phyloP scores from a whole-genome alignment of 148 eudicot species.

The Tetragonia tetragonoides region DNA sequence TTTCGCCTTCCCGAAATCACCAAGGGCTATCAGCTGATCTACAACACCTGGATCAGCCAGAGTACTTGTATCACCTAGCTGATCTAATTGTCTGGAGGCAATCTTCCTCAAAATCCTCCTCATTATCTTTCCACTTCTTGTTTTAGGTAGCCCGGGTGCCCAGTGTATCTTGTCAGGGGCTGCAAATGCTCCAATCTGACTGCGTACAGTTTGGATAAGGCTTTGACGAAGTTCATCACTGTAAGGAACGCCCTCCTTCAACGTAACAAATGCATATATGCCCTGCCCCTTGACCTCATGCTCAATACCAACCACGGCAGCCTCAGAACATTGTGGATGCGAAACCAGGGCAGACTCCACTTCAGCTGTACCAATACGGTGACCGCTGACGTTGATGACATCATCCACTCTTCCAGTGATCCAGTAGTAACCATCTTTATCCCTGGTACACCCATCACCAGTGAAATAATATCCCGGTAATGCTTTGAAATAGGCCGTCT shows the following conservation, averaged over 20 bases:
- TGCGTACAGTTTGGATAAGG: slow-evolving; percentile 67
- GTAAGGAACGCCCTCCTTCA: slow-evolving; percentile 88
- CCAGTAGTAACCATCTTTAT: slow-evolving; percentile 98
- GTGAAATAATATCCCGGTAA: slow-evolving; percentile 97
- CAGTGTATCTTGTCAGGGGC: slow-evolving; percentile 93
- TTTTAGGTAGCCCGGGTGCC: slow-evolving; percentile 99
- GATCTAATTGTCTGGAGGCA: slow-evolving; percentile 82
- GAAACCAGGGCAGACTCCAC: slow-evolving; percentile 99
- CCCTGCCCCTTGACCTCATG: slow-evolving; percentile 99
- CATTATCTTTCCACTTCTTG: slow-evolving; percentile 99
- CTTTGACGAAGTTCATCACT: slow-evolving; percentile 91
- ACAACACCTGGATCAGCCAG: slow-evolving; percentile 91
- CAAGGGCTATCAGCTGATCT: slow-evolving; percentile 78
- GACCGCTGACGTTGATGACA: slow-evolving; percentile 99
- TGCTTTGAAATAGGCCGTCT: slow-evolving; percentile 94
- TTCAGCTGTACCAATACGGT: slow-evolving; percentile 99
- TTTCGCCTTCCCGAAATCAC: slow-evolving; percentile 35
- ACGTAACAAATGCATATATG: slow-evolving; percentile 93
- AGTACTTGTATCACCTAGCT: slow-evolving; percentile 96
- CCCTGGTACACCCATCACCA: slow-evolving; percentile 99
- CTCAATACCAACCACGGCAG: slow-evolving; percentile 98
- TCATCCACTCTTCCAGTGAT: slow-evolving; percentile 99
- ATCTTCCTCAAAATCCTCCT: slow-evolving; percentile 94
- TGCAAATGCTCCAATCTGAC: slow-evolving; percentile 98
- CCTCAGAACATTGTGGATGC: slow-evolving; percentile 95